phyloP scores from a whole-genome alignment of 2,329 filamentous ascomycete genomes.

The Ascochyta fabae region DNA sequence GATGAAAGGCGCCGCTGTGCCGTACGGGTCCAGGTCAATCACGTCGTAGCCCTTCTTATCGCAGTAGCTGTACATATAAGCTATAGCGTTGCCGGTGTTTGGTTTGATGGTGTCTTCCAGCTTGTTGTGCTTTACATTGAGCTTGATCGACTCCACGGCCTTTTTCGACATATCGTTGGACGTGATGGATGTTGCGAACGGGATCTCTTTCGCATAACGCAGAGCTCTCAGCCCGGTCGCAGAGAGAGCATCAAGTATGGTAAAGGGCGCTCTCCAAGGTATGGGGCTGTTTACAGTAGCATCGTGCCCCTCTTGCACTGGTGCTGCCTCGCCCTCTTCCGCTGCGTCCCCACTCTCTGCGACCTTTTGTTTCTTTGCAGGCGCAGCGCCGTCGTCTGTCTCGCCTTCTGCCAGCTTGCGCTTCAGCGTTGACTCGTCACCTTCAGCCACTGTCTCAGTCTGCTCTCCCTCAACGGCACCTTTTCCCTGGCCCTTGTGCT shows the following conservation, averaged over 20 bases:
- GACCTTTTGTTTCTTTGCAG: slow-evolving; percentile 37
- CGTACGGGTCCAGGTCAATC: slow-evolving; percentile 95
- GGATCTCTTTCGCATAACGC: slow-evolving; percentile 89
- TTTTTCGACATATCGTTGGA: slow-evolving; percentile 86
- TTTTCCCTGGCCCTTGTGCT: slow-evolving; percentile 24
- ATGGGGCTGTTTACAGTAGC: slow-evolving; percentile 15
- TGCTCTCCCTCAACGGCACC: slow-evolving; percentile 9
- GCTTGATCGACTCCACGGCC: slow-evolving; percentile 79
- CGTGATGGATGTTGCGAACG: slow-evolving; percentile 79
- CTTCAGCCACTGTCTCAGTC: background rate
- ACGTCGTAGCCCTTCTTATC: slow-evolving; percentile 76
- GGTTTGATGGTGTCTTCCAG: slow-evolving; percentile 74
- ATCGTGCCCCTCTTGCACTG: slow-evolving; percentile 1
- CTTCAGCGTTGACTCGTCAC: slow-evolving; percentile 27
- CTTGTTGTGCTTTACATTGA: slow-evolving; percentile 84
- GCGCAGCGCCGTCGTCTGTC: slow-evolving; percentile 17
- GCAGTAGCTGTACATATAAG: slow-evolving; percentile 84
- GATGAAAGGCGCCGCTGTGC: slow-evolving; percentile 89
- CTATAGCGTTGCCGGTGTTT: slow-evolving; percentile 81
- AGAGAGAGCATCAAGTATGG: slow-evolving; percentile 93
- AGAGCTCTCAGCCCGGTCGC: slow-evolving; percentile 90
- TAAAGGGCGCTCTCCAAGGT: slow-evolving; percentile 37
- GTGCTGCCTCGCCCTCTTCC: slow-evolving; percentile 7
- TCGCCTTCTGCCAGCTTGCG: slow-evolving; percentile 32
- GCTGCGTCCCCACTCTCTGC: slow-evolving; percentile 21